Percentiles rank a stretch among this genome's conserved stretches.
phyloP scores from a whole-genome alignment of 176 grass and related monocot species.

The Raddia guianensis region DNA sequence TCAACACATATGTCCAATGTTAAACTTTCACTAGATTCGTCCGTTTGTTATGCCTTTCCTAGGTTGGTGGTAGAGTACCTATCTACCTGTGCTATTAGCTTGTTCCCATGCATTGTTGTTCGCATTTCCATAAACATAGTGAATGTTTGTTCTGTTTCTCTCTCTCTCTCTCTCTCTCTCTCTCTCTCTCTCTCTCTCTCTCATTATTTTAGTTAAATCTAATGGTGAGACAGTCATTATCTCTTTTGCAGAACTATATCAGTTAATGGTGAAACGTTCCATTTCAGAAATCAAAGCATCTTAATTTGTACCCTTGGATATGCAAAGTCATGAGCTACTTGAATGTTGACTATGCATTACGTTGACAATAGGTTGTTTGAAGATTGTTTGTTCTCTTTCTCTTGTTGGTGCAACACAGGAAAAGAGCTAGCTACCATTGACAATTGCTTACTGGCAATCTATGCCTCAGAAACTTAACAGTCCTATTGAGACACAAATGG shows the following conservation, averaged over 20 bases:
- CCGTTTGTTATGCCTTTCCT: background rate
- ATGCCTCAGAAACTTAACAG: slow-evolving; percentile 56
- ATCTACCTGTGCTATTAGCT: background rate
- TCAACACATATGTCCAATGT: background rate
- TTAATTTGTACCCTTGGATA: slow-evolving; percentile 14
- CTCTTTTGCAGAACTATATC: slow-evolving; percentile 13
- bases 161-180: no score
- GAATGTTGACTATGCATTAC: background rate
- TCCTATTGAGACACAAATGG: slow-evolving; percentile 60
- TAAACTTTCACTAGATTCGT: background rate
- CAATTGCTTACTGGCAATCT: background rate
- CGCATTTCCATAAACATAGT: background rate
- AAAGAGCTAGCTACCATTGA: slow-evolving; percentile 22
- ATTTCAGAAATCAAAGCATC: background rate
- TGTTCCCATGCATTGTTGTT: background rate
- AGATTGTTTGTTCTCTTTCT: slow-evolving; percentile 9
- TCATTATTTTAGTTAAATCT: background rate
- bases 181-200: background rate
- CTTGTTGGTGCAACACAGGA: slow-evolving; percentile 19
- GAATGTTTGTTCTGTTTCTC: background rate
- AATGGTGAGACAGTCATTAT: background rate
- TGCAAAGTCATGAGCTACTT: background rate
- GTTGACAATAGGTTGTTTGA: background rate
- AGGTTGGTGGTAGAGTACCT: background rate
- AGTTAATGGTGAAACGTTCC: background rate